A percentile compares a stretch with the other conserved stretches of the same genome.
Evolutionary conservation across 768 basidiomycete species (phyloP).

Genomic region (Pisolithus microcarpus): DNA sequence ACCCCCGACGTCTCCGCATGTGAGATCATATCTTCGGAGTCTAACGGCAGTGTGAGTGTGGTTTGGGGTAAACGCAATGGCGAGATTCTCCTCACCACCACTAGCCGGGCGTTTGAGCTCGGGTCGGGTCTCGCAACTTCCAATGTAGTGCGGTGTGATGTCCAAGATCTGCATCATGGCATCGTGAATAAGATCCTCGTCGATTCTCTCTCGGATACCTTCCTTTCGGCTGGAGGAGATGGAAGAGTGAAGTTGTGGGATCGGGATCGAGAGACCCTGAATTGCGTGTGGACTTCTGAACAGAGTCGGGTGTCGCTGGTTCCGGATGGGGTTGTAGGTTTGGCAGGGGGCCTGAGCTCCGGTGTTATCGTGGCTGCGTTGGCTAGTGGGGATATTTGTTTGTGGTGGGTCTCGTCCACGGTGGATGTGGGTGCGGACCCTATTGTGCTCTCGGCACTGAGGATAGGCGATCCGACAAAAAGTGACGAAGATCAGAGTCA

Average conservation of each 20-base stretch:
- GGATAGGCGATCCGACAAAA: constrained; percentile 31
- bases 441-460: constrained; percentile 21
- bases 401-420: constrained; percentile 45
- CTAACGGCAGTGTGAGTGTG: constrained; percentile 55
- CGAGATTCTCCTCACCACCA: constrained; percentile 54
- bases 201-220: constrained; percentile 30
- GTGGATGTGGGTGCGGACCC: constrained; percentile 12
- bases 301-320: constrained; percentile 27
- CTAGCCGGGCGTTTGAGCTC: constrained; percentile 52
- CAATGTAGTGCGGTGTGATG: constrained; percentile 40
- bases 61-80: constrained; percentile 72
- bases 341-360: constrained; percentile 37
- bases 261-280: constrained; percentile 31
- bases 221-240: constrained; percentile 53
- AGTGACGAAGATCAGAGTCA: constrained; percentile 1
- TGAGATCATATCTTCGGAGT: constrained; percentile 32
- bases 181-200: constrained; percentile 50
- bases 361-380: constrained; percentile 45
- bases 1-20: constrained; percentile 59
- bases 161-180: constrained; percentile 60
- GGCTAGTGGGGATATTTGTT: constrained; percentile 47
- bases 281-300: constrained; percentile 61
- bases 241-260: constrained; percentile 75
- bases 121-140: constrained; percentile 31
- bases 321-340: constrained; percentile 45